phyloP scores from a whole-genome alignment of 1,139 yeast species.

The Trichomonascaceae sp. region DNA sequence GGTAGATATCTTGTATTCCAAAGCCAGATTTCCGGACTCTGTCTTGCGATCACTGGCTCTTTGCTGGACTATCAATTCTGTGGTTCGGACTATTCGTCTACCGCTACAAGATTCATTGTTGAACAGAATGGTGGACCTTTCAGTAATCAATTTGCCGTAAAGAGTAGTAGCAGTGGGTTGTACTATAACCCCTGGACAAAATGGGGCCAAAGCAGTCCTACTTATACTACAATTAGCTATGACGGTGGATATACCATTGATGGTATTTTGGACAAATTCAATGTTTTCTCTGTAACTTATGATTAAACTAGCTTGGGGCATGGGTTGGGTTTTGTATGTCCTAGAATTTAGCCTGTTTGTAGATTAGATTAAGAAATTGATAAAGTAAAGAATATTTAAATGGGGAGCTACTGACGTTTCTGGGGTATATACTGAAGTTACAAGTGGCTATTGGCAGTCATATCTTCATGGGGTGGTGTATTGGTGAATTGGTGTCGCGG shows the following conservation, averaged over 20 bases:
- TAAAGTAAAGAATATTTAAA: background rate
- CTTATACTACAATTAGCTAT: conserved; percentile 14
- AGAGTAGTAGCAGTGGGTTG: conserved; percentile 10
- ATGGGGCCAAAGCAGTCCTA: background rate
- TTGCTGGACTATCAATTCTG: background rate
- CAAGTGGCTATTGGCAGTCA: background rate
- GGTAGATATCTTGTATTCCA: conserved; percentile 23
- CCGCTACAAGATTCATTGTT: conserved; percentile 15
- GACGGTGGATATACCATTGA: conserved; percentile 16
- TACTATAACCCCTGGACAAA: conserved; percentile 2
- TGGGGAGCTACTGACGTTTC: background rate
- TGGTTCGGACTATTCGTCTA: conserved; percentile 9
- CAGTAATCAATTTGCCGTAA: conserved; percentile 14
- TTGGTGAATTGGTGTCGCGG: too few relatives aligned
- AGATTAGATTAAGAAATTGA: background rate
- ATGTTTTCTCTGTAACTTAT: conserved; percentile 7
- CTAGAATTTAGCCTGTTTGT: background rate
- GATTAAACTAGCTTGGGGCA: background rate
- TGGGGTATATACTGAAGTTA: background rate
- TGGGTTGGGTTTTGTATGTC: background rate
- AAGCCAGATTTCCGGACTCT: background rate
- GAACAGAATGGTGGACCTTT: conserved; percentile 19
- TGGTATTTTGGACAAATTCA: conserved; percentile 5
- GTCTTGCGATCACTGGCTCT: background rate
- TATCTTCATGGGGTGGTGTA: too few relatives aligned